These are phyloP conservation scores for Stagonosporopsis chrysanthemi DNA, from an alignment of 2,329 filamentous ascomycete genomes.

Conservation along the genomic window DNA sequence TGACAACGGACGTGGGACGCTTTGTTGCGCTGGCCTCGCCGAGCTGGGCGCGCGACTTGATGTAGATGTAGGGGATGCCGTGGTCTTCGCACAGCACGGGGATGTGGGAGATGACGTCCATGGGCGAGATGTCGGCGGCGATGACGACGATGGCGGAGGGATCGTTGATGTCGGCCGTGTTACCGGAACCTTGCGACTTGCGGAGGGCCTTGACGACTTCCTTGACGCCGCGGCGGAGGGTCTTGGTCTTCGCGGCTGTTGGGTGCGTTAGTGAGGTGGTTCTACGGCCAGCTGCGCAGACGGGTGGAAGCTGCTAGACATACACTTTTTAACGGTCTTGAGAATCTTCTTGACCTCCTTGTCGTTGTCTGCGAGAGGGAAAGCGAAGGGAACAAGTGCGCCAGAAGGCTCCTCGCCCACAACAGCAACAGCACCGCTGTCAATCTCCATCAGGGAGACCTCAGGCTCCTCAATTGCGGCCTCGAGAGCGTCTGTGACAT, in stretches of 20 bases:
- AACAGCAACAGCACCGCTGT: slow-evolving; percentile 45
- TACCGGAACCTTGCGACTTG: slow-evolving; percentile 79
- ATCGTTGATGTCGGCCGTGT: slow-evolving; percentile 60
- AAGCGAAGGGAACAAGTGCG: slow-evolving; percentile 82
- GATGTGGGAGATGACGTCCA: slow-evolving; percentile 98
- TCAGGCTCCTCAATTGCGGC: slow-evolving; percentile 67
- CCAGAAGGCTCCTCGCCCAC: slow-evolving; percentile 54
- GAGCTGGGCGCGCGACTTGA: slow-evolving; percentile 89
- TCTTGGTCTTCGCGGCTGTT: slow-evolving; percentile 90
- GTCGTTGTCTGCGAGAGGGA: slow-evolving; percentile 75
- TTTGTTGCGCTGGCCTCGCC: slow-evolving; percentile 94
- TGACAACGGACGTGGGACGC: slow-evolving; percentile 94
- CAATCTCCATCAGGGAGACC: slow-evolving; percentile 57
- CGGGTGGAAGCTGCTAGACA: slow-evolving; percentile 20
- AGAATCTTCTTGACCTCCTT: slow-evolving; percentile 74
- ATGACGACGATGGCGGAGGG: slow-evolving; percentile 84
- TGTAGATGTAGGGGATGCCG: slow-evolving; percentile 95
- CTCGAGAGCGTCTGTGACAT: slow-evolving; percentile 57
- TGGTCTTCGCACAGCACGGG: slow-evolving; percentile 98
- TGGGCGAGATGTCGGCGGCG: slow-evolving; percentile 95
- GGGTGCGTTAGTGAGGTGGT: slow-evolving; percentile 14
- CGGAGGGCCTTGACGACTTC: slow-evolving; percentile 98
- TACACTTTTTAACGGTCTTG: slow-evolving; percentile 69
- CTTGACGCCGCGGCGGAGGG: slow-evolving; percentile 97
- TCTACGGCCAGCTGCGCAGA: background rate